Evolutionary conservation across 2,329 filamentous ascomycete genomes (phyloP), one percentile per base, ranked within the genome.

Genomic region (Zymoseptoria pseudotritici): DNA sequence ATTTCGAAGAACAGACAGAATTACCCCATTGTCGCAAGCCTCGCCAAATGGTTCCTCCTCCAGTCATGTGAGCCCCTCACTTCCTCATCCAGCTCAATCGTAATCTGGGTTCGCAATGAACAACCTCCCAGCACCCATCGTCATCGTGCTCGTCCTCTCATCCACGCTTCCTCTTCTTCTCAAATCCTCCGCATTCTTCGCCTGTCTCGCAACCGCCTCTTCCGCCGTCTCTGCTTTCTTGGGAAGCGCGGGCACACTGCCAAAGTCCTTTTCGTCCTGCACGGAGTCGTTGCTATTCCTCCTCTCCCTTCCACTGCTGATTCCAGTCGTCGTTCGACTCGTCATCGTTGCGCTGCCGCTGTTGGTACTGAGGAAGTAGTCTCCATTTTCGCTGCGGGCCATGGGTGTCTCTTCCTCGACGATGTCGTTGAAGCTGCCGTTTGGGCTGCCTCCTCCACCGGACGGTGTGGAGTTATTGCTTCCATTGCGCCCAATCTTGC

Each of bases 31-130:
- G 26, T 29, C 26, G 8, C 26, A 29, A 29, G 26, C 22, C 22
- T 24, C 22, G 22, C 22, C 3, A 24, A 24, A 4, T 4, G 22
- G 4, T 24, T 24, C 22, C 22, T 24, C 22, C 22, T 24, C 4
- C 22, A 5, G 3, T 24, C 4, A 4, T 5, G 2, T 24, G 22
- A 46, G 17, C 36, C 13, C 36, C 1, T 46, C 26, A 6, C 2
- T 17, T 6, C 4, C 56, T 53, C 22, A 24, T 31, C 21, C 17
- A 24, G 22, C 56, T 65, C 54, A 80, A 66, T 80, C 78, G 62
- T 78, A 83, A 74, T 94, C 90, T 19, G 90, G 90, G 74, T 95
- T 95, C 68, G 90, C 90, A 70, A 95, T 91, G 74, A 89, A 94
- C 60, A 95, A 81, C 63, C 90, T 83, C 54, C 86, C 86, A 26